These are phyloP conservation scores for Populus hybrid DNA, from an alignment of 441 rosid genomes.

Conservation along the genomic window DNA sequence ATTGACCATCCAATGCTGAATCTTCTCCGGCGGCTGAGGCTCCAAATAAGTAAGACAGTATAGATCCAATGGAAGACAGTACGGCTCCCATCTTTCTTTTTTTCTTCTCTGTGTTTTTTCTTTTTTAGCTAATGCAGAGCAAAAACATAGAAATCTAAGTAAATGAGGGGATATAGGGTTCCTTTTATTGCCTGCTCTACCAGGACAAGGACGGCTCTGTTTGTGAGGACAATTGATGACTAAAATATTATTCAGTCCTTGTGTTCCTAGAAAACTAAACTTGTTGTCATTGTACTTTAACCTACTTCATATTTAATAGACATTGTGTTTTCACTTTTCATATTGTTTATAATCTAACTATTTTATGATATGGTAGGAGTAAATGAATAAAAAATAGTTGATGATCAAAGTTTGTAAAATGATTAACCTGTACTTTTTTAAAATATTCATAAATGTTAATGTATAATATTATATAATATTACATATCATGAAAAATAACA, in stretches of 20 bases:
- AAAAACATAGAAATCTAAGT: not conserved
- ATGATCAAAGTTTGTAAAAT: too few species aligned
- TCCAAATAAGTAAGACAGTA: conserved; percentile 28
- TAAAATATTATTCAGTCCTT: not conserved
- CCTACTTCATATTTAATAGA: not conserved
- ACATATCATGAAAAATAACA: too few species aligned
- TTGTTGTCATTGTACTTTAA: not conserved
- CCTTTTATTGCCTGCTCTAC: not conserved
- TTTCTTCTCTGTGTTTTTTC: not conserved
- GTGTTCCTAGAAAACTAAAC: not conserved
- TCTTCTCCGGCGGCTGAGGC: conserved; percentile 14
- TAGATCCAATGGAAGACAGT: conserved; percentile 37
- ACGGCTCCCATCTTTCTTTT: not conserved
- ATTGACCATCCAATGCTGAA: conserved; percentile 16
- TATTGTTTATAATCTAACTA: too few species aligned
- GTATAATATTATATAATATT: too few species aligned
- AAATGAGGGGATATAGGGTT: not conserved
- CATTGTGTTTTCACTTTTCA: not conserved
- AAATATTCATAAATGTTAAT: too few species aligned
- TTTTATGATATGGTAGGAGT: too few species aligned
- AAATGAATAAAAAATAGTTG: too few species aligned
- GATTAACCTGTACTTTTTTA: too few species aligned
- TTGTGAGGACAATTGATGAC: not conserved
- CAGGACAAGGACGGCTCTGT: not conserved
- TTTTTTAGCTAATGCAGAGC: not conserved